phyloP scores from a whole-genome alignment of 768 basidiomycete species.

The Gloeopeniophorella convolvens region DNA sequence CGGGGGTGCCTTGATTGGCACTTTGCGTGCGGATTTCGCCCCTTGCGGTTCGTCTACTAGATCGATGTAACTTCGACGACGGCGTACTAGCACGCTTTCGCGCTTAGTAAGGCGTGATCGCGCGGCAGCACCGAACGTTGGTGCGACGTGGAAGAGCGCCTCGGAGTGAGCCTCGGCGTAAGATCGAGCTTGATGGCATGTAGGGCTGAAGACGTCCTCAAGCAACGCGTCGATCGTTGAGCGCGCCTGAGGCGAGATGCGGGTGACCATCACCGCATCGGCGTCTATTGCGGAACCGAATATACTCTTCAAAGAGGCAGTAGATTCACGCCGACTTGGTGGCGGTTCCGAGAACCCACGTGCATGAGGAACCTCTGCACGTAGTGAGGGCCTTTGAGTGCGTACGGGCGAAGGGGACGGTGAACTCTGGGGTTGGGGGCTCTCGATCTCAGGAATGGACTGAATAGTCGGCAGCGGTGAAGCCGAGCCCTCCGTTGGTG shows the following conservation, averaged over 20 bases:
- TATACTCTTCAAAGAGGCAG: conserved; percentile 56
- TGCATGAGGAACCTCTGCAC: not conserved
- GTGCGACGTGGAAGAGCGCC: conserved; percentile 56
- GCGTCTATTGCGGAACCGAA: conserved; percentile 48
- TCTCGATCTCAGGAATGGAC: conserved; percentile 27
- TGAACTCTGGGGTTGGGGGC: not conserved
- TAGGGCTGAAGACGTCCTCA: conserved; percentile 74
- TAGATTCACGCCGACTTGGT: conserved; percentile 46
- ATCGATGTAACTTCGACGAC: conserved; percentile 43
- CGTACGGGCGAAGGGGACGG: conserved; percentile 2
- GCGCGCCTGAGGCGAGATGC: conserved; percentile 59
- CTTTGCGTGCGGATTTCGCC: not conserved
- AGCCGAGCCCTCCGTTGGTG: conserved; percentile 3
- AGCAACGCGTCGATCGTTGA: conserved; percentile 70
- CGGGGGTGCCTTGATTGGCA: not conserved
- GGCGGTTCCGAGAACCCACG: conserved; percentile 13
- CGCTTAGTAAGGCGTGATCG: conserved; percentile 54
- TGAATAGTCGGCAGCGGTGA: conserved; percentile 28
- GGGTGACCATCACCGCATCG: conserved; percentile 55
- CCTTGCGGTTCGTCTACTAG: not conserved
- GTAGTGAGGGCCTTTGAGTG: conserved; percentile 6
- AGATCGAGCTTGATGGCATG: conserved; percentile 60
- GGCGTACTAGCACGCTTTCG: conserved; percentile 62
- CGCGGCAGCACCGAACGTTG: conserved; percentile 51
- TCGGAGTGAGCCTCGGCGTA: conserved; percentile 58